Evolutionary conservation across 176 grass and related monocot genomes (phyloP).

Genomic region (Elaeis guineensis): DNA sequence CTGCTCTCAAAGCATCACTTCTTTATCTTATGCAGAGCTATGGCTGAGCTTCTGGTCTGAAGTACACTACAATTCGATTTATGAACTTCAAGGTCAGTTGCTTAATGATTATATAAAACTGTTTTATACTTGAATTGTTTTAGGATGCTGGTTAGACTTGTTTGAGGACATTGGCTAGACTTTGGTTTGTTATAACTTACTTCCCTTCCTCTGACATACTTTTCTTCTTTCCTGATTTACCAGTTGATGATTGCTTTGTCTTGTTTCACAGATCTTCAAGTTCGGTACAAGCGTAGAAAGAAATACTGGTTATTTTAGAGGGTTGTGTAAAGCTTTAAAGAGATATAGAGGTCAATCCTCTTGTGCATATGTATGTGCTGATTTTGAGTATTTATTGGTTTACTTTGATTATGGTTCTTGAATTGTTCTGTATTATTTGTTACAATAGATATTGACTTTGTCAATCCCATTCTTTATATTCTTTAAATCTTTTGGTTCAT

Average conservation of each 20-base stretch:
- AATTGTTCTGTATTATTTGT: no score
- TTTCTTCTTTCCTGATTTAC: neutral
- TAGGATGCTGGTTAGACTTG: neutral
- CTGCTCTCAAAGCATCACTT: neutral
- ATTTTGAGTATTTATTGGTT: no score
- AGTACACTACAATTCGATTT: slow-evolving; percentile 97
- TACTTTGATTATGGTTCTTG: no score
- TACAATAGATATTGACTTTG: no score
- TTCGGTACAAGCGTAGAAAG: slow-evolving; percentile 75
- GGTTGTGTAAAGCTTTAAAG: neutral
- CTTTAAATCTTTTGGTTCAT: no score
- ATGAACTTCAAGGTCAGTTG: slow-evolving; percentile 74
- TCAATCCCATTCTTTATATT: no score
- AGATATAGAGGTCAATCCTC: neutral
- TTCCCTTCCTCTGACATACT: neutral
- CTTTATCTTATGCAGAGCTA: slow-evolving; percentile 45
- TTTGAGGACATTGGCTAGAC: neutral
- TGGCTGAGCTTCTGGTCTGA: slow-evolving; percentile 99
- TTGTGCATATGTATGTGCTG: neutral
- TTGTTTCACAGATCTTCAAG: slow-evolving; percentile 44
- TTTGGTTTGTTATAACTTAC: no score
- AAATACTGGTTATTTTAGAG: slow-evolving; percentile 85
- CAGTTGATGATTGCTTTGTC: neutral
- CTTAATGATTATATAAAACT: neutral
- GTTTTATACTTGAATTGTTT: neutral